phyloP scores from a whole-genome alignment of 176 grass and related monocot genomes.

The Otatea glauca region DNA sequence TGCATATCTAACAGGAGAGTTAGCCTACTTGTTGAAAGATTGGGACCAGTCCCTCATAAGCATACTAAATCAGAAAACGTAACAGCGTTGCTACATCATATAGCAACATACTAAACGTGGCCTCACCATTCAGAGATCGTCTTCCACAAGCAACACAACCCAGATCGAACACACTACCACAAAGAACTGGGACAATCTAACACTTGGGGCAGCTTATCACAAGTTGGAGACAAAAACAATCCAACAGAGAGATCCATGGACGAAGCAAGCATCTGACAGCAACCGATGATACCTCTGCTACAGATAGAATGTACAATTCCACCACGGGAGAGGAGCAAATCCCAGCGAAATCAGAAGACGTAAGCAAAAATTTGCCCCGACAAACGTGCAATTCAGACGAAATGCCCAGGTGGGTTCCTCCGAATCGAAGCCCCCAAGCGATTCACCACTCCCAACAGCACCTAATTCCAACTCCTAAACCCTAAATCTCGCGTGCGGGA shows the following conservation, averaged over 20 bases:
- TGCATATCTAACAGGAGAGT: constrained; percentile 2
- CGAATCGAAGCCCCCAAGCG: not conserved
- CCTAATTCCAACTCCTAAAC: not conserved
- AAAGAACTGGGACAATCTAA: not conserved
- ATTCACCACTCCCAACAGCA: not conserved
- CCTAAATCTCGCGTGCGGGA: not conserved
- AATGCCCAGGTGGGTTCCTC: not conserved
- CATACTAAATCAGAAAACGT: constrained; percentile 23
- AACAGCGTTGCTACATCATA: not conserved
- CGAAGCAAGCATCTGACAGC: not conserved
- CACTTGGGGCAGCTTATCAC: not conserved
- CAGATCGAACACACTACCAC: not conserved
- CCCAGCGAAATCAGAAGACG: not conserved
- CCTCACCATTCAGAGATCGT: constrained; percentile 10
- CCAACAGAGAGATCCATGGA: not conserved
- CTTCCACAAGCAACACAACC: constrained; percentile 2
- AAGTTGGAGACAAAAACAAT: constrained; percentile 15
- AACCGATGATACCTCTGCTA: not conserved
- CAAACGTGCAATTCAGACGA: not conserved
- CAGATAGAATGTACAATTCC: not conserved
- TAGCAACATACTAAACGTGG: not conserved
- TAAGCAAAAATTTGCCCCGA: not conserved
- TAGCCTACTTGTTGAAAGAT: not conserved
- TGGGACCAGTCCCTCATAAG: not conserved
- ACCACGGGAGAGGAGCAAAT: not conserved